These are phyloP conservation scores for Cladophialophora exuberans DNA, from an alignment of 2,329 filamentous ascomycete genomes.

Conservation along the genomic window DNA sequence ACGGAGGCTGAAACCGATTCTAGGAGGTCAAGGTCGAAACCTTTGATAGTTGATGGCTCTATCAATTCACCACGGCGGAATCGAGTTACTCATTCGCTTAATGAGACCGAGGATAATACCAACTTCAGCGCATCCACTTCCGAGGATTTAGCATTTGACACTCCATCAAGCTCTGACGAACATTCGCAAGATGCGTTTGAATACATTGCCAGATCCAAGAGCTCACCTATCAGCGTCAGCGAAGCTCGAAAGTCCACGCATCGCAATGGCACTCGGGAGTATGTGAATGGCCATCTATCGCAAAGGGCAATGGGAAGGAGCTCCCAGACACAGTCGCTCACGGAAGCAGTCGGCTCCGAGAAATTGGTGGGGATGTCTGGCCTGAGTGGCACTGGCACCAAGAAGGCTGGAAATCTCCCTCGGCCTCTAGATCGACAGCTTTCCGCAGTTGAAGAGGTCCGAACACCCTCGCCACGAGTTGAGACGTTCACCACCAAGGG, in stretches of 20 bases:
- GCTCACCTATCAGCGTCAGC: constrained; percentile 18
- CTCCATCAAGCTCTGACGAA: constrained; percentile 36
- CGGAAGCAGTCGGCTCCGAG: background rate
- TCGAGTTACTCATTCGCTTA: constrained; percentile 41
- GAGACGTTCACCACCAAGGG: constrained; percentile 8
- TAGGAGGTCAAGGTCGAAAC: constrained; percentile 40
- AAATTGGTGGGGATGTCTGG: constrained; percentile 10
- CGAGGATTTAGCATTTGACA: constrained; percentile 39
- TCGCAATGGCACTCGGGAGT: constrained; percentile 2
- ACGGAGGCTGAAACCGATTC: constrained; percentile 4
- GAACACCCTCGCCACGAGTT: constrained; percentile 35
- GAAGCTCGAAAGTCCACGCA: background rate
- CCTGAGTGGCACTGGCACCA: background rate
- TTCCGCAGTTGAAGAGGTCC: constrained; percentile 37
- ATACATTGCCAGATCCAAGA: constrained; percentile 2
- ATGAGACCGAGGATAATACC: constrained; percentile 40
- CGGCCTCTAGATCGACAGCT: constrained; percentile 31
- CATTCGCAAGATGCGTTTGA: constrained; percentile 33
- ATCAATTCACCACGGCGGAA: constrained; percentile 30
- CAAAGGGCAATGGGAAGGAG: background rate
- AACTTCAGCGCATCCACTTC: constrained; percentile 47
- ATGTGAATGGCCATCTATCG: constrained; percentile 18
- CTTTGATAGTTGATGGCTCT: constrained; percentile 53
- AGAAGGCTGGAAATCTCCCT: constrained; percentile 8
- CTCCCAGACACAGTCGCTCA: background rate